These are phyloP conservation scores for Acanthochlamys bracteata DNA, from an alignment of 106 monocot genomes.

Conservation along the genomic window DNA sequence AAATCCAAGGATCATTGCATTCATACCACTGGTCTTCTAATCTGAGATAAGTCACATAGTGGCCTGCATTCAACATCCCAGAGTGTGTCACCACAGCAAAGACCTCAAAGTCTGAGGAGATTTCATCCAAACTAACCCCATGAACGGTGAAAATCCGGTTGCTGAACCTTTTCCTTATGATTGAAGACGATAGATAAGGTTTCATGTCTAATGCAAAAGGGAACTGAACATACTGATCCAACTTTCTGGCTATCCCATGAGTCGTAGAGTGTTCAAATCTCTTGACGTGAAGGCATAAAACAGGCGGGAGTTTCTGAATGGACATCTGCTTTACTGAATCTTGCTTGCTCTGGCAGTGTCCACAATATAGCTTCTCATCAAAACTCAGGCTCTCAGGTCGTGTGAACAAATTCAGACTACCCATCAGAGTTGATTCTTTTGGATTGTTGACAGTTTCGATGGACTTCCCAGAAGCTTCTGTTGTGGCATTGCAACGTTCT, in stretches of 20 bases:
- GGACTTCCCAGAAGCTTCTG: neutral
- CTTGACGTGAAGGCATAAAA: slow-evolving; percentile 64
- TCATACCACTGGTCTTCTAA: slow-evolving; percentile 49
- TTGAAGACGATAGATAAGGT: slow-evolving; percentile 53
- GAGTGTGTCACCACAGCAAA: slow-evolving; percentile 63
- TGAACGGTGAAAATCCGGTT: slow-evolving; percentile 50
- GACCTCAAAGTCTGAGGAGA: slow-evolving; percentile 52
- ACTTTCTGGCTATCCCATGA: slow-evolving; percentile 29
- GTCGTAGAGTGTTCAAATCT: slow-evolving; percentile 40
- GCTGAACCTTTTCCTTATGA: slow-evolving; percentile 38
- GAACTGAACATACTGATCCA: slow-evolving; percentile 47
- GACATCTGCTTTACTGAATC: slow-evolving; percentile 69
- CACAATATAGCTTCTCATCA: slow-evolving; percentile 52
- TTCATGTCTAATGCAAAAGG: slow-evolving; percentile 59
- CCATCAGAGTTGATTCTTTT: slow-evolving; percentile 29
- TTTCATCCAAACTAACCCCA: slow-evolving; percentile 34
- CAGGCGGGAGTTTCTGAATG: slow-evolving; percentile 40
- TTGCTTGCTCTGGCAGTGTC: slow-evolving; percentile 37
- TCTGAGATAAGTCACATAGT: slow-evolving; percentile 51
- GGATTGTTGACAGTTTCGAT: slow-evolving; percentile 4
- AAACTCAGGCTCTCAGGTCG: slow-evolving; percentile 55
- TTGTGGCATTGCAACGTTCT: slow-evolving; percentile 12
- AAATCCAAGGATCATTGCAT: slow-evolving; percentile 70
- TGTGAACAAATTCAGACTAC: slow-evolving; percentile 57
- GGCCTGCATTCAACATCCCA: slow-evolving; percentile 49